Base-by-base conservation (phyloP, 2,329 filamentous ascomycete species). In the Alternaria sp. region DNA sequence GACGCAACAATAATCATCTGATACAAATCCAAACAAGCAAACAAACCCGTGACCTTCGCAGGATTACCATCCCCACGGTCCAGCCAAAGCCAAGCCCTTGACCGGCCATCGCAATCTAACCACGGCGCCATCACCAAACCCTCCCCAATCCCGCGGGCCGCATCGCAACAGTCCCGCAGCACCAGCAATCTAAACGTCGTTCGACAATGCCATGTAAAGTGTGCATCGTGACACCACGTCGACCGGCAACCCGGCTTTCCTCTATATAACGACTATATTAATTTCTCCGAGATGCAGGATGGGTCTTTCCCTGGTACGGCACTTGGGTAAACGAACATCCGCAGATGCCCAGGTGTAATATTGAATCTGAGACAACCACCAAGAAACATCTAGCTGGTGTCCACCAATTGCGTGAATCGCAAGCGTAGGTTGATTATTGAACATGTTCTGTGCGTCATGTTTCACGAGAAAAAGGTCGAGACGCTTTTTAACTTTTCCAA, bases 361-460 rank as follows among this genome's bases (percentile, higher is more conserved):
- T 60, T 56, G 63, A 43, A 61, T 46, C 43, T 65, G 65, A 68
- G 59, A 71, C 72, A 28, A 40, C 44, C 56, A 45, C 66, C 52
- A 68, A 60, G 59, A 36, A 43, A 2, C 32, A 40, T 40, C 44
- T 13, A 6, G n/a, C 6, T 10, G 49, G 61, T 66, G 50, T 73
- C 68, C 72, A 69, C 71, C 72, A 76, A 74, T 71, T 40, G 36
- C 44, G 30, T 46, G 36, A 32, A 26, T 13, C 17, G 47, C 32
- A 58, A 57, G 44, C 7, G 47, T 12, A 5, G 15, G 17, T 54
- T 58, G 51, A 40, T 40, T 40, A 40, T 40, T 40, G 36, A 40
- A 56, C 40, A 40, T 46, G 25, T 59, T 36, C 21, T 62, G 47
- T 54, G 50, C 54, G 28, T 49, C 54, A 59, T 57, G 68, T 72